Evolutionary conservation across 441 rosid genomes (phyloP), one percentile per base, ranked within the genome.

Genomic region (Gossypium schwendimanii): DNA sequence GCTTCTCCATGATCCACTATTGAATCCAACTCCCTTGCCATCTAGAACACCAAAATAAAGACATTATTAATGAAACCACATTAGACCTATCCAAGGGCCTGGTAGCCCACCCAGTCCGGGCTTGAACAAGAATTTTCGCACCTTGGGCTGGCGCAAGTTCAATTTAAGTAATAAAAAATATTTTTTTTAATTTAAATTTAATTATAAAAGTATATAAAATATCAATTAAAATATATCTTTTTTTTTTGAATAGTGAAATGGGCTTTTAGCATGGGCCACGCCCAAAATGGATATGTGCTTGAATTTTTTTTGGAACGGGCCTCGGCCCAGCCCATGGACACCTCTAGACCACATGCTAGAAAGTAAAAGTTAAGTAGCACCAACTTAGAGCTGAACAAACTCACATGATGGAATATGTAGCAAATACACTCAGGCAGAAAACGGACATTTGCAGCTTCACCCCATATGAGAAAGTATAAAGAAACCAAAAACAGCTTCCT

Each of bases 361-460:
- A 20, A 7, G 70, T n/a, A 17, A 59, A 47, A 18, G 21, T 45
- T 71, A 28, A 44, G 52, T 72, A 18, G 67, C 31, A 44, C 24
- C 23, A 21, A 49, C 0, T 4, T 47, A 49, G 58, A 26, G 70
- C 36, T 15, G 49, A 44, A 55, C 63, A 78, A 68, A 70, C 98
- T 93, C 90, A 96, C 99, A 76, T 86, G 78, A 82, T 96, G 99
- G 84, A 96, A 96, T 74, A 96, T 87, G 78, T 96, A 96, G 89
- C 99, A 96, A 79, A 96, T 82, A 83, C 98, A 92, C 79, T 96
- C 99, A 1, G 99, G 99, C 80, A 96, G 98, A 84, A 93, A 96
- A 74, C 99, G 97, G 81, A 92, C 89, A 84, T 96, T 96, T 79
- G 98, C 99, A 81, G 98, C 98, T 87, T 96, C 99, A 45, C 99